A percentile compares a stretch with the other conserved stretches of the same genome.
Evolutionary conservation across 148 eudicot genomes (phyloP).

Genomic region (Cornus kousa): DNA sequence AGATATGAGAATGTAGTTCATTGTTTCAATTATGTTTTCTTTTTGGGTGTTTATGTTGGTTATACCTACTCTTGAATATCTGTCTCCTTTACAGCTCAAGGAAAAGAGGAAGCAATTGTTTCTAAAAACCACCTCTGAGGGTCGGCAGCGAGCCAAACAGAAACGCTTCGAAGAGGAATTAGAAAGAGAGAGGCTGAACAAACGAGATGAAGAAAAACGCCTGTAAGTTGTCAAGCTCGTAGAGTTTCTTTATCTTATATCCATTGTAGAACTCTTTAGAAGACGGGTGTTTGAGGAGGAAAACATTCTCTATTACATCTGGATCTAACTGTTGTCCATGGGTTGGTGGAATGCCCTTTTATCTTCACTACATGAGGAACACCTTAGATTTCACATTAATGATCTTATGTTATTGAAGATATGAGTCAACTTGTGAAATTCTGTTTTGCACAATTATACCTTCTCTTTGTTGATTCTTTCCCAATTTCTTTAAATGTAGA

Average conservation of each 20-base stretch:
- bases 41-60: neutral
- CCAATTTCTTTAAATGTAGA: slow-evolving; percentile 28
- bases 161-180: slow-evolving; percentile 84
- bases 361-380: neutral
- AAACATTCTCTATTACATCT: neutral
- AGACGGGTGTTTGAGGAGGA: neutral
- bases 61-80: neutral
- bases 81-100: slow-evolving; percentile 54
- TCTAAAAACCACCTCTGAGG: slow-evolving; percentile 93
- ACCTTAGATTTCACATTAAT: neutral
- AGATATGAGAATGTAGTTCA: neutral
- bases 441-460: neutral
- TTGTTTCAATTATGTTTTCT: too few relatives aligned
- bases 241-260: neutral
- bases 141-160: slow-evolving; percentile 93
- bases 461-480: slow-evolving; percentile 4
- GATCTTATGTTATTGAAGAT: too few relatives aligned
- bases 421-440: too few relatives aligned
- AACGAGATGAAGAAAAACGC: slow-evolving; percentile 84
- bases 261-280: neutral
- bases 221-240: slow-evolving; percentile 47
- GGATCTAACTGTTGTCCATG: neutral
- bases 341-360: neutral
- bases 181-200: slow-evolving; percentile 70
- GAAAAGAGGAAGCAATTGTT: slow-evolving; percentile 87